Conservation (phyloP, 2,329 filamentous ascomycete genomes). For the Alternaria incomplexa region DNA sequence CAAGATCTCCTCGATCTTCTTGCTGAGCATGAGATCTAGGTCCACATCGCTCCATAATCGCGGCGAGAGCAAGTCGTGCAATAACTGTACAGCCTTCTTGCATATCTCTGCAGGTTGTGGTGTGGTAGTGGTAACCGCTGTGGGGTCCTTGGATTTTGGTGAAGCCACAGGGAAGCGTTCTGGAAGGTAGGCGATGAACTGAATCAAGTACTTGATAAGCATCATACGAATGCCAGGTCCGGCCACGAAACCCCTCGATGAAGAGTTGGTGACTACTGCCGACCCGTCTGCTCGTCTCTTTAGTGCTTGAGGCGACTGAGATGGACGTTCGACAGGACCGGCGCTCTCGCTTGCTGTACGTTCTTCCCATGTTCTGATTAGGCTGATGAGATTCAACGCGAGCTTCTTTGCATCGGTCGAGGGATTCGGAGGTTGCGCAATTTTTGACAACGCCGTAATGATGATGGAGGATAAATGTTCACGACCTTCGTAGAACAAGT, state of each 20-base stretch:
- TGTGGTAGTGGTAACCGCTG: constrained; percentile 41
- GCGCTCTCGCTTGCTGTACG: constrained; percentile 69
- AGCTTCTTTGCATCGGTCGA: constrained; percentile 92
- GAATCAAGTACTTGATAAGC: constrained; percentile 92
- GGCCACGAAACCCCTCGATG: constrained; percentile 51
- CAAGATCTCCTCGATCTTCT: constrained; percentile 85
- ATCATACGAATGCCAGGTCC: constrained; percentile 68
- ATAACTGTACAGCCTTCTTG: constrained; percentile 80
- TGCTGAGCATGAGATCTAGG: constrained; percentile 81
- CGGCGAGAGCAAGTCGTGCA: constrained; percentile 84
- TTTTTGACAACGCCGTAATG: constrained; percentile 85
- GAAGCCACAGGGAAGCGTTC: constrained; percentile 77
- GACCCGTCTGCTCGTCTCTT: constrained; percentile 80
- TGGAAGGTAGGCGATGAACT: constrained; percentile 88
- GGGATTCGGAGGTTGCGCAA: constrained; percentile 80
- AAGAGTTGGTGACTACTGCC: constrained; percentile 61
- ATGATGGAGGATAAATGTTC: constrained; percentile 91
- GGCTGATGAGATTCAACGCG: constrained; percentile 84
- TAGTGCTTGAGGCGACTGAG: constrained; percentile 71
- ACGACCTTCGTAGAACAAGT: constrained; percentile 92
- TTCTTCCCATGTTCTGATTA: constrained; percentile 94
- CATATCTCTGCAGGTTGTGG: constrained; percentile 76
- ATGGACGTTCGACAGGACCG: constrained; percentile 52
- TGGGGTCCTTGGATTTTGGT: constrained; percentile 50
- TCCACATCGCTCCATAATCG: constrained; percentile 92